Conservation (phyloP, 2,329 filamentous ascomycete species). For the Pseudophaeomoniella oleicola region DNA sequence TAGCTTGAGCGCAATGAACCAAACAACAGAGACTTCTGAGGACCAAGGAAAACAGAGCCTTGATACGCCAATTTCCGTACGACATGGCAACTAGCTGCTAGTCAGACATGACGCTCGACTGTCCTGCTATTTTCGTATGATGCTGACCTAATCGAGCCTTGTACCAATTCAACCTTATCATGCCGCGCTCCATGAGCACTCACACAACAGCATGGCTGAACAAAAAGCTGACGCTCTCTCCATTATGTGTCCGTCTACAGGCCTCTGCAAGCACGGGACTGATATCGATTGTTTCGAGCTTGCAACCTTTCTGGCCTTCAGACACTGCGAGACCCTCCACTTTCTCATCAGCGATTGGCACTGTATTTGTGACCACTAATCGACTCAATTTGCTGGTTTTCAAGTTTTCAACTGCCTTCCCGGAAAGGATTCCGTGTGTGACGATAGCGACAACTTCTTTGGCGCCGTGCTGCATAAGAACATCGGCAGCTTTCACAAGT, state of each 20-base stretch:
- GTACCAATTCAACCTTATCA: too few relatives aligned
- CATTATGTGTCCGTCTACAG: conserved; percentile 34
- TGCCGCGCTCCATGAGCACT: too few relatives aligned
- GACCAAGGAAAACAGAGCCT: too few relatives aligned
- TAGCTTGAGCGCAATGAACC: too few relatives aligned
- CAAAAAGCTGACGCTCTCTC: conserved; percentile 36
- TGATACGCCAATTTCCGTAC: too few relatives aligned
- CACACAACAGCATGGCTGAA: conserved; percentile 32
- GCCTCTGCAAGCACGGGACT: conserved; percentile 53
- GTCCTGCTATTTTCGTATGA: too few relatives aligned
- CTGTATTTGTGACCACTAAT: conserved; percentile 83
- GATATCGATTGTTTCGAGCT: conserved; percentile 83
- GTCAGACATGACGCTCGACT: too few relatives aligned
- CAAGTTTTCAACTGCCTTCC: conserved; percentile 72
- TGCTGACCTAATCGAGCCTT: too few relatives aligned
- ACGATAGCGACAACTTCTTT: conserved; percentile 86
- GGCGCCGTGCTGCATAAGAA: conserved; percentile 74
- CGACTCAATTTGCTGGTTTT: conserved; percentile 64
- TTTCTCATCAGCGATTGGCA: conserved; percentile 51
- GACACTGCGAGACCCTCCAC: conserved; percentile 8
- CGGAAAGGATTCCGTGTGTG: conserved; percentile 82
- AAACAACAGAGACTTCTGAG: too few relatives aligned
- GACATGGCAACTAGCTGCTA: too few relatives aligned
- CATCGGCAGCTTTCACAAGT: conserved; percentile 73
- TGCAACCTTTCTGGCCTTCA: conserved; percentile 49